Evolutionary conservation across 768 basidiomycete genomes (phyloP).

Genomic region (Lactarius evosmus): DNA sequence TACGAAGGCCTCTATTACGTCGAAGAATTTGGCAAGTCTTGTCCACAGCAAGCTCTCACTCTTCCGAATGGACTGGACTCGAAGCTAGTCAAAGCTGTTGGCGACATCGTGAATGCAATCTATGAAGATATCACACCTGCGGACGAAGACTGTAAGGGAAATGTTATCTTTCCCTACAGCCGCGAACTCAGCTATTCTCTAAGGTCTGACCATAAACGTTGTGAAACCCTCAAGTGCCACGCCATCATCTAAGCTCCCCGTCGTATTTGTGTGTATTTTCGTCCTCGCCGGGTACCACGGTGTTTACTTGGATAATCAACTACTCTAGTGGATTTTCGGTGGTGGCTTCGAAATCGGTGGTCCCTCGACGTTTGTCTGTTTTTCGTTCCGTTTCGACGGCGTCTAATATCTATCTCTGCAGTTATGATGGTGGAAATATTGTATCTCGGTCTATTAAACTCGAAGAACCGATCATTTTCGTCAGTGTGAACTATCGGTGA

Average conservation of each 20-base stretch:
- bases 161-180: not conserved
- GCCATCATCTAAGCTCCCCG: slow-evolving; percentile 25
- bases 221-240: slow-evolving; percentile 24
- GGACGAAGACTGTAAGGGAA: slow-evolving; percentile 30
- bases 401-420: not conserved
- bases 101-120: not conserved
- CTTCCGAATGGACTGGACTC: slow-evolving; percentile 16
- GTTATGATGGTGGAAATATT: slow-evolving; percentile 29
- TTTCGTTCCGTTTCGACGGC: not conserved
- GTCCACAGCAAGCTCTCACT: slow-evolving; percentile 30
- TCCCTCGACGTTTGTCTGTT: slow-evolving; percentile 15
- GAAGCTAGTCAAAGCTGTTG: not conserved
- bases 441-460: slow-evolving; percentile 31
- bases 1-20: slow-evolving; percentile 27
- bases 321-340: slow-evolving; percentile 31
- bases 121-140: slow-evolving; percentile 10
- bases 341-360: slow-evolving; percentile 26
- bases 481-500: slow-evolving; percentile 34
- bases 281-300: too few relatives aligned
- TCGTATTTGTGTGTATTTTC: slow-evolving; percentile 29
- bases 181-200: not conserved
- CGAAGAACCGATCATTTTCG: slow-evolving; percentile 29
- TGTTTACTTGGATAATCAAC: not conserved
- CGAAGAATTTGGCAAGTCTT: slow-evolving; percentile 29
- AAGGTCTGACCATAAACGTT: slow-evolving; percentile 32